Evolutionary conservation across 768 basidiomycete species (phyloP).

Genomic region (Rhodotorula kratochvilovae): DNA sequence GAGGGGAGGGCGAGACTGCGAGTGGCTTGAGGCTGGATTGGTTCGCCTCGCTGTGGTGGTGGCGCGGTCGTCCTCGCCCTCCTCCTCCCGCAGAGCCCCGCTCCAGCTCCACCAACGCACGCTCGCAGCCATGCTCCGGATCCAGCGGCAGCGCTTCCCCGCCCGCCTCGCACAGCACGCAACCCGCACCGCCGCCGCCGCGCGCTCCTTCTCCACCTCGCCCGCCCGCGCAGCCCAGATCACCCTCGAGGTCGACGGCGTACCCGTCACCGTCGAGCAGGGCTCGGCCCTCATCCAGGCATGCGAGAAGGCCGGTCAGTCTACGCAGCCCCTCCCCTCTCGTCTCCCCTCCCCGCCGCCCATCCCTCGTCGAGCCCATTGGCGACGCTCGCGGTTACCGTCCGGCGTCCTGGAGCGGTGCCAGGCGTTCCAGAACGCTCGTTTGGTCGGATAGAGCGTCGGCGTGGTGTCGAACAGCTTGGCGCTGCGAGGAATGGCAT

Average conservation of each 20-base stretch:
- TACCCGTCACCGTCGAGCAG: slow-evolving; percentile 93
- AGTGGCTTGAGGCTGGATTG: too few species aligned
- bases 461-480: too few species aligned
- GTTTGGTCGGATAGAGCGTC: too few species aligned
- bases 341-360: too few species aligned
- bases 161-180: not conserved
- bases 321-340: not conserved
- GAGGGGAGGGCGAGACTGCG: too few species aligned
- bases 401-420: too few species aligned
- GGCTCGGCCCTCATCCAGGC: slow-evolving; percentile 52
- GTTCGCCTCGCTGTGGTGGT: too few species aligned
- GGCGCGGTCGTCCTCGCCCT: too few species aligned
- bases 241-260: slow-evolving; percentile 91
- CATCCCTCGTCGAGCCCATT: not conserved
- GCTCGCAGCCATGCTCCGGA: not conserved
- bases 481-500: too few species aligned
- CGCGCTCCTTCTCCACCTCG: slow-evolving; percentile 13
- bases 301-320: slow-evolving; percentile 44
- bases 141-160: not conserved
- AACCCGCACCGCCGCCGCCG: slow-evolving; percentile 1
- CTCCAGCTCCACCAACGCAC: not conserved
- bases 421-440: too few species aligned
- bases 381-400: not conserved
- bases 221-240: slow-evolving; percentile 48
- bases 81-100: too few species aligned